phyloP scores from a whole-genome alignment of 306 rosid species.

The Vigna radiata region DNA sequence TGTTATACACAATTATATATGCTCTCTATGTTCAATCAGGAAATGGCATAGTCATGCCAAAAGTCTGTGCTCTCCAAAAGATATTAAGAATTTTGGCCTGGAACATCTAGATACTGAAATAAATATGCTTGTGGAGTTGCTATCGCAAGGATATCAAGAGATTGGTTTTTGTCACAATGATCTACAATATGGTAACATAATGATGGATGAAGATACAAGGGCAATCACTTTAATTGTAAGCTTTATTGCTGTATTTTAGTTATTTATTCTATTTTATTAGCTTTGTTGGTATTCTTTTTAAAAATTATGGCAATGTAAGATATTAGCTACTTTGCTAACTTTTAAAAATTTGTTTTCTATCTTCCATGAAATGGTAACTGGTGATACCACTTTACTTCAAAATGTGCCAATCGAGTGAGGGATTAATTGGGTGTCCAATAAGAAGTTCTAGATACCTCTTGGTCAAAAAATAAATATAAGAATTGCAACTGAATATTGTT shows the following conservation, averaged over 20 bases:
- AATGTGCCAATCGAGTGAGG: too few relatives aligned
- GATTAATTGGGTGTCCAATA: too few relatives aligned
- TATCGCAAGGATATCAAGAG: slow-evolving; percentile 55
- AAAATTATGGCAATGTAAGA: not conserved
- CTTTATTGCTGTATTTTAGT: slow-evolving; percentile 13
- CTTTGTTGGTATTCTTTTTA: not conserved
- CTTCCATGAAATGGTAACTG: too few relatives aligned
- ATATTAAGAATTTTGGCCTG: slow-evolving; percentile 54
- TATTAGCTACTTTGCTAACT: not conserved
- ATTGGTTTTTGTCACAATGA: slow-evolving; percentile 97
- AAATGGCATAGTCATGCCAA: slow-evolving; percentile 75
- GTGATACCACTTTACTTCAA: too few relatives aligned
- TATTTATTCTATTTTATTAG: not conserved
- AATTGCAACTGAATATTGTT: not conserved
- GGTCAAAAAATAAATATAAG: not conserved
- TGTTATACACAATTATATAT: slow-evolving; percentile 27
- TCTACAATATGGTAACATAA: slow-evolving; percentile 95
- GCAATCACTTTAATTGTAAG: slow-evolving; percentile 86
- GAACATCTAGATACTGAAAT: slow-evolving; percentile 71
- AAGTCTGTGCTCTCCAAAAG: slow-evolving; percentile 61
- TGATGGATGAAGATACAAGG: slow-evolving; percentile 85
- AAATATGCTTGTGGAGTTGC: slow-evolving; percentile 54
- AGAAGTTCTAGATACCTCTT: too few relatives aligned
- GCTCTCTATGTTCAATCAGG: slow-evolving; percentile 46
- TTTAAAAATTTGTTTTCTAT: too few relatives aligned